Conservation (phyloP, 805 yeast species). For the Gaillardinia entomophila region DNA sequence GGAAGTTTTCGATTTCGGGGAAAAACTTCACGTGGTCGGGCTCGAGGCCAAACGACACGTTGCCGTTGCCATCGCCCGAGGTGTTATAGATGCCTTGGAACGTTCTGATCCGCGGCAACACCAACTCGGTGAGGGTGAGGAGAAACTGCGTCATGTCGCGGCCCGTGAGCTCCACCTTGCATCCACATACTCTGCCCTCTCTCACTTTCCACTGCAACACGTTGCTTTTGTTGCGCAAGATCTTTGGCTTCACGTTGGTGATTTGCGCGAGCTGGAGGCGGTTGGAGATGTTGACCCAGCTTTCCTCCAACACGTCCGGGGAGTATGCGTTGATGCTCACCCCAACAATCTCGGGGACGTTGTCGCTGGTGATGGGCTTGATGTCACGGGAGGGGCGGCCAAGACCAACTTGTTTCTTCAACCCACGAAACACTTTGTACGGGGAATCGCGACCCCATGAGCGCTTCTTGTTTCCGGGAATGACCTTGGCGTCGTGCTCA, state of each 20-base stretch:
- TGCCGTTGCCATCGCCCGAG: constrained; percentile 82
- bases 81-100: constrained; percentile 71
- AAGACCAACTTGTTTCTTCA: constrained; percentile 70
- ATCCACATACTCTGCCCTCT: constrained; percentile 88
- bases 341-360: constrained; percentile 67
- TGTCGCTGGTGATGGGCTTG: constrained; percentile 57
- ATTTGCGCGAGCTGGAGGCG: constrained; percentile 82
- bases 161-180: constrained; percentile 72
- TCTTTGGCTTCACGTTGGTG: constrained; percentile 81
- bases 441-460: constrained; percentile 87
- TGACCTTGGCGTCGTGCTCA: constrained; percentile 52
- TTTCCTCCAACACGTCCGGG: constrained; percentile 61
- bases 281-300: constrained; percentile 71
- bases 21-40: constrained; percentile 73
- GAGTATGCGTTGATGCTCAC: constrained; percentile 74
- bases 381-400: constrained; percentile 70
- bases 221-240: constrained; percentile 69
- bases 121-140: constrained; percentile 82
- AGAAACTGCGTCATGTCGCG: constrained; percentile 81
- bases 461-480: constrained; percentile 67
- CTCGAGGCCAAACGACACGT: constrained; percentile 76
- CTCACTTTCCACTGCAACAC: constrained; percentile 83
- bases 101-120: constrained; percentile 87
- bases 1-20: constrained; percentile 91
- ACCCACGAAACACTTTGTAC: constrained; percentile 79